Conservation (phyloP, 75 land plant genomes). For the Pinus albicaulis region DNA sequence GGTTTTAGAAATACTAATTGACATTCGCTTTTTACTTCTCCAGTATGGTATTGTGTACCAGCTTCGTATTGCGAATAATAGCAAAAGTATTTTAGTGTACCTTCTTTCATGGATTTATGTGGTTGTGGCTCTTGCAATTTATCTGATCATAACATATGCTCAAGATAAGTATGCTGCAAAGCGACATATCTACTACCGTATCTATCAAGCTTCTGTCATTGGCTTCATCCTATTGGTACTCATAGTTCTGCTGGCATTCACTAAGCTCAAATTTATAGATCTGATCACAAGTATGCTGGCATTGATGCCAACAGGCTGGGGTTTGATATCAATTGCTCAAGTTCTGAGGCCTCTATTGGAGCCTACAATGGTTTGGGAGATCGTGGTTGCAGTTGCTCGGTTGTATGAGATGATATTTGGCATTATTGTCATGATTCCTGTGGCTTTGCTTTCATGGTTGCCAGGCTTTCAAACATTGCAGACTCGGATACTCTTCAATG, state of each 20-base stretch:
- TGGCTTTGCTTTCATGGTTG: slow-evolving; percentile 90
- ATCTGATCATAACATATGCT: slow-evolving; percentile 46
- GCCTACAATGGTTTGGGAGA: slow-evolving; percentile 51
- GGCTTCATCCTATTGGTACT: slow-evolving; percentile 39
- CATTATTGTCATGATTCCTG: slow-evolving; percentile 74
- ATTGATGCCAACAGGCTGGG: slow-evolving; percentile 95
- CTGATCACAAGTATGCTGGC: slow-evolving; percentile 71
- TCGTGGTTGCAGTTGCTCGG: slow-evolving; percentile 70
- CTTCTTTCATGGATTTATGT: slow-evolving; percentile 82
- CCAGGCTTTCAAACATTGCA: slow-evolving; percentile 97
- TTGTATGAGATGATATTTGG: slow-evolving; percentile 80
- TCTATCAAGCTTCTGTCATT: slow-evolving; percentile 64
- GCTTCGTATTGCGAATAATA: slow-evolving; percentile 52
- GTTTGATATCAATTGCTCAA: slow-evolving; percentile 64
- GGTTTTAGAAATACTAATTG: slow-evolving; percentile 71
- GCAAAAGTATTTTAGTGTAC: slow-evolving; percentile 78
- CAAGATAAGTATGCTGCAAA: slow-evolving; percentile 67
- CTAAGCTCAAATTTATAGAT: slow-evolving; percentile 55
- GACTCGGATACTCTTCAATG: slow-evolving; percentile 86
- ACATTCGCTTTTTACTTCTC: slow-evolving; percentile 80
- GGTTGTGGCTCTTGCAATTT: slow-evolving; percentile 42
- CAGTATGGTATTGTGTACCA: slow-evolving; percentile 95
- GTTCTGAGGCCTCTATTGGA: slow-evolving; percentile 57
- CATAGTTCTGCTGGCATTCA: slow-evolving; percentile 47
- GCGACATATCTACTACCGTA: slow-evolving; percentile 70